Evolutionary conservation across 495 filamentous ascomycete genomes (phyloP).

Genomic region (Pseudomonodictys pantanalensis): DNA sequence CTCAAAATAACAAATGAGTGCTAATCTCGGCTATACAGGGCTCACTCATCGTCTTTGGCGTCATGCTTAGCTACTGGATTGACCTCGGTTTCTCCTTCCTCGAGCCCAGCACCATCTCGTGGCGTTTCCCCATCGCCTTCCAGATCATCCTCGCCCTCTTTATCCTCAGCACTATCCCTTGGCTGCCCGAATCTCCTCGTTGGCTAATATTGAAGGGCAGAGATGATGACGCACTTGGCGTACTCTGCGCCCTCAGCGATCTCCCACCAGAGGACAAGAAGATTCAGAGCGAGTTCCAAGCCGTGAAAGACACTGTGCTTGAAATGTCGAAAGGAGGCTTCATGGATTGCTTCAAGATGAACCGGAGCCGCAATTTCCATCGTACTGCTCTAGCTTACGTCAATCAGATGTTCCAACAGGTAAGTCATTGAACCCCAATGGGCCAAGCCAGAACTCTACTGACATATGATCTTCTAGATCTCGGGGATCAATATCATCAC

Average conservation of each 20-base stretch:
- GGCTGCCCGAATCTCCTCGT: slow-evolving; percentile 45
- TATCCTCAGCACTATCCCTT: slow-evolving; percentile 36
- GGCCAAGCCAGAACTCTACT: not conserved
- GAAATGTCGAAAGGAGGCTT: slow-evolving; percentile 68
- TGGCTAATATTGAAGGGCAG: slow-evolving; percentile 59
- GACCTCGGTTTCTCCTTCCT: slow-evolving; percentile 49
- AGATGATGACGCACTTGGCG: slow-evolving; percentile 63
- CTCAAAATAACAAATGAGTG: slow-evolving; percentile 21
- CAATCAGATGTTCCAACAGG: slow-evolving; percentile 78
- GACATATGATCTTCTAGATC: slow-evolving; percentile 40
- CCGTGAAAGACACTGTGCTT: slow-evolving; percentile 72
- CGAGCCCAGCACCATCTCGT: slow-evolving; percentile 46
- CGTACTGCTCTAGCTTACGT: slow-evolving; percentile 67
- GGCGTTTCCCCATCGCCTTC: slow-evolving; percentile 51
- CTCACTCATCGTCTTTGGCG: slow-evolving; percentile 37
- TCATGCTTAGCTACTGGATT: slow-evolving; percentile 35
- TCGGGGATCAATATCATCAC: slow-evolving; percentile 60
- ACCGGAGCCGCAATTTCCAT: slow-evolving; percentile 70
- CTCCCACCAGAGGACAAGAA: slow-evolving; percentile 52
- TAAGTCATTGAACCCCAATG: slow-evolving; percentile 29
- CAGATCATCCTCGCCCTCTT: slow-evolving; percentile 46
- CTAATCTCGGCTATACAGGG: slow-evolving; percentile 5
- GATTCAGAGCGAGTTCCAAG: slow-evolving; percentile 60
- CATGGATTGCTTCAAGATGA: slow-evolving; percentile 68
- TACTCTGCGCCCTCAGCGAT: slow-evolving; percentile 60